phyloP scores from a whole-genome alignment of 108 stramenopile species.

The Nitzschia palea region DNA sequence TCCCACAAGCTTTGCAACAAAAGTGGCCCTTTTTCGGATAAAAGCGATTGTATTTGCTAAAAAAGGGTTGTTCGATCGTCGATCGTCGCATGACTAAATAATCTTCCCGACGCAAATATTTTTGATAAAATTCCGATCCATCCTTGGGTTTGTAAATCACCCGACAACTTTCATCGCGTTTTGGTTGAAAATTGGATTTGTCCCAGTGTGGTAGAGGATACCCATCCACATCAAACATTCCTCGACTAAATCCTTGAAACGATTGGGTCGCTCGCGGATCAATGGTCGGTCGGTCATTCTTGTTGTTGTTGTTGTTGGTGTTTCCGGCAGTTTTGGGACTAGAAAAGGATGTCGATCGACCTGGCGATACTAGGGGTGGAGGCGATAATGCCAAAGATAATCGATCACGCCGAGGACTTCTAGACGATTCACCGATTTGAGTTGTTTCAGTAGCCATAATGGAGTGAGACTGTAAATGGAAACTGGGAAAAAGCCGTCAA shows the following conservation, averaged over 20 bases:
- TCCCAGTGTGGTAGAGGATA: slow-evolving; percentile 24
- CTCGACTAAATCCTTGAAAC: slow-evolving; percentile 3
- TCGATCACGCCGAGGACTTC: too few species aligned
- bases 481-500: too few species aligned
- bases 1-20: slow-evolving; percentile 36
- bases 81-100: slow-evolving; percentile 20
- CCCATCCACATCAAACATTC: slow-evolving; percentile 31
- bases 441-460: too few species aligned
- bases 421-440: too few species aligned
- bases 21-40: slow-evolving; percentile 28
- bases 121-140: slow-evolving; percentile 22
- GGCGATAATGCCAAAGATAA: too few species aligned
- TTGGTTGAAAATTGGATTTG: slow-evolving; percentile 20
- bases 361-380: not conserved
- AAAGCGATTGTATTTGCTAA: slow-evolving; percentile 35
- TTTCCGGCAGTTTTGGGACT: not conserved
- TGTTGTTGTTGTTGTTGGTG: too few species aligned
- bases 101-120: slow-evolving; percentile 14
- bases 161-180: slow-evolving; percentile 31
- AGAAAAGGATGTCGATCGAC: not conserved
- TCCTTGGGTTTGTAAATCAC: slow-evolving; percentile 31
- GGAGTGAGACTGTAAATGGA: too few species aligned
- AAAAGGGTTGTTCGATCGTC: slow-evolving; percentile 26
- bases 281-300: not conserved
- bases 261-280: not conserved